phyloP scores from a whole-genome alignment of 2,329 filamentous ascomycete genomes.

The Amauroascus verrucosus region DNA sequence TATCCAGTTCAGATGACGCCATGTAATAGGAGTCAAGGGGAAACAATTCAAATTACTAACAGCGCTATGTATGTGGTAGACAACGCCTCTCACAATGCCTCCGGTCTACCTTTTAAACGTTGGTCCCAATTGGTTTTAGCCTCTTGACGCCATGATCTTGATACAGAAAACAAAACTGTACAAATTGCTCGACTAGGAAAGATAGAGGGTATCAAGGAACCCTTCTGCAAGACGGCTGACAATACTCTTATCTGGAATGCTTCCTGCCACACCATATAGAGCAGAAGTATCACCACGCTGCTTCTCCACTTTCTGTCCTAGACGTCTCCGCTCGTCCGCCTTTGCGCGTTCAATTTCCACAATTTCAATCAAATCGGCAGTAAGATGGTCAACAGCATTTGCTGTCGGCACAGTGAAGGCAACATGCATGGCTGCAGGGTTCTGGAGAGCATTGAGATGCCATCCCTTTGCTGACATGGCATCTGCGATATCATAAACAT shows the following conservation, averaged over 20 bases:
- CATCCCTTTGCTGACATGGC: conserved; percentile 74
- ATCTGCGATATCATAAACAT: conserved; percentile 92
- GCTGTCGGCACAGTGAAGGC: conserved; percentile 83
- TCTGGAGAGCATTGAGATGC: conserved; percentile 92
- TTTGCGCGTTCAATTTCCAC: conserved; percentile 64
- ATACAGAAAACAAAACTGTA: conserved; percentile 6
- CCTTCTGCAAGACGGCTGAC: conserved; percentile 82
- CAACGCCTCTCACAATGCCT: conserved; percentile 5
- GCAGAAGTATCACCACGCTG: conserved; percentile 64
- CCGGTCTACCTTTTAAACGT: neutral
- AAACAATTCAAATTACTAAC: neutral
- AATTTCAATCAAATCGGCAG: conserved; percentile 55
- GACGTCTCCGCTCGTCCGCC: conserved; percentile 56
- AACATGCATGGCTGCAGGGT: conserved; percentile 82
- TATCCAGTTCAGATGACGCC: too few relatives aligned
- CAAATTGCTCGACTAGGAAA: conserved; percentile 10
- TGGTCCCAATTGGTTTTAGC: neutral
- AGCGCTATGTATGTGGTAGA: neutral
- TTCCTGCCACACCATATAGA: conserved; percentile 89
- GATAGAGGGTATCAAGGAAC: conserved; percentile 82
- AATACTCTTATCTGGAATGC: conserved; percentile 88
- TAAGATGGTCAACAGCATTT: conserved; percentile 67
- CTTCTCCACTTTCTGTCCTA: conserved; percentile 46
- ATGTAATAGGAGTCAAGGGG: too few relatives aligned
- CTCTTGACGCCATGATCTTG: neutral